Conservation (phyloP, 129 eudicot genomes). For the Chrysanthemum seticuspe region DNA sequence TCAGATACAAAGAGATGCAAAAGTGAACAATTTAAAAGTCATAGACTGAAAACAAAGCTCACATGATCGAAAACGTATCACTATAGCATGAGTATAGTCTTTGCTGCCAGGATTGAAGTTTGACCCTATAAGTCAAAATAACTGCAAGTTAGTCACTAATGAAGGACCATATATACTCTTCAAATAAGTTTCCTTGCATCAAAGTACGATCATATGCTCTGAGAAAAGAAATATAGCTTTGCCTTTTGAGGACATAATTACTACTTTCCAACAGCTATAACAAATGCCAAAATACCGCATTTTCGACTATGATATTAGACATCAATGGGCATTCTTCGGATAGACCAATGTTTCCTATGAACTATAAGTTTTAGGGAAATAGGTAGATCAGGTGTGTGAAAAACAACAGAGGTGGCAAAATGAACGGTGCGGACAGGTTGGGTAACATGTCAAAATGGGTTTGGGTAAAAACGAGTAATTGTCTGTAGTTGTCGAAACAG, state of each 20-base stretch:
- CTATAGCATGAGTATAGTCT: slow-evolving; percentile 74
- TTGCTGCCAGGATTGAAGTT: slow-evolving; percentile 47
- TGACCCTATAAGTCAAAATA: slow-evolving; percentile 47
- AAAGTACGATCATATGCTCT: neutral
- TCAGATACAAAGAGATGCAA: slow-evolving; percentile 9
- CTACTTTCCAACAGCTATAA: neutral
- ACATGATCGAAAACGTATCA: slow-evolving; percentile 88
- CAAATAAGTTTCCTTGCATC: neutral
- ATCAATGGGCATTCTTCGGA: neutral
- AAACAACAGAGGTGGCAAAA: neutral
- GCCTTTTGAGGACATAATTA: neutral
- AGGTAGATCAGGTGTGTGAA: neutral
- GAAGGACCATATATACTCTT: neutral
- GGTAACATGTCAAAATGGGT: neutral
- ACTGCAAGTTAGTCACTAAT: slow-evolving; percentile 4
- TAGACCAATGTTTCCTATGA: neutral
- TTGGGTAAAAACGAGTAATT: neutral
- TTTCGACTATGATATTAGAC: neutral
- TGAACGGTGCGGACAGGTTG: neutral
- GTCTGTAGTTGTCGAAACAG: neutral
- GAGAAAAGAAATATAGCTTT: neutral
- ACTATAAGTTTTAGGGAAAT: neutral
- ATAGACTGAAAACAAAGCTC: slow-evolving; percentile 31
- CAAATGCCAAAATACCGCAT: neutral
- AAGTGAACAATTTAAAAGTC: slow-evolving; percentile 6